Evolutionary conservation across 768 basidiomycete species (phyloP), one percentile per base, ranked within the genome.

Genomic region (Kondoa subrosea): DNA sequence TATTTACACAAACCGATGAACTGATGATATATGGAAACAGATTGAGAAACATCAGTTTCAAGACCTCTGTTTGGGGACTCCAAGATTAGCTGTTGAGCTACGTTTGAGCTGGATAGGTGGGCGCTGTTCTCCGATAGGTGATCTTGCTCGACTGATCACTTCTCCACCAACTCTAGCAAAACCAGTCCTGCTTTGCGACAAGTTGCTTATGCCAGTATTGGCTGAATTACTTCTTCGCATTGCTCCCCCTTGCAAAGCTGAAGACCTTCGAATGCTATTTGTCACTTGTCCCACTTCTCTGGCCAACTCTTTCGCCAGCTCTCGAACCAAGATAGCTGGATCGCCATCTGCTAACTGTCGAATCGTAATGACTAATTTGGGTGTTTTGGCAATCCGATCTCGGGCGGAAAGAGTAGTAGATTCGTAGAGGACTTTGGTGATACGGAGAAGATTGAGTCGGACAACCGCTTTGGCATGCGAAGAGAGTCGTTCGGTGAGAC

Each of bases 251-350:
- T 4, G 30, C 61, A 31, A 8, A 27, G 27, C 61, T 63, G 27
- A 16, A 63, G 61, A 27, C 61, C 30, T 2, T n/a, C 61, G 58
- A 4, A 31, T 31, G 25, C 58, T 31, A 31, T n/a, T n/a, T n/a
- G 58, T 4, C 25, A 14, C 58, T 25, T 31, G 58, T 25, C 58
- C 58, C 29, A 31, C 25, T 25, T 73, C 73, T 3, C 34, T 64
- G 3, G 57, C 16, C 2, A 75, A 65, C 4, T 64, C 67, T 65
- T 71, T 74, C 25, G 90, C 90, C 58, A 95, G 78, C 76, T 96
- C 89, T 67, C 88, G 81, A 21, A 95, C 91, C 31, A 99, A 82
- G 21, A 97, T 87, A 0, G 93, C 91, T 15, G 85, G 87, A 76
- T 99, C 95, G 63, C 86, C 85, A 70, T 84, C 82, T 74, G 88